Percentiles rank a stretch among this genome's conserved stretches.
These are phyloP conservation scores for Scheffersomyces ergatensis DNA, from an alignment of 805 yeast species.

Conservation along the genomic window DNA sequence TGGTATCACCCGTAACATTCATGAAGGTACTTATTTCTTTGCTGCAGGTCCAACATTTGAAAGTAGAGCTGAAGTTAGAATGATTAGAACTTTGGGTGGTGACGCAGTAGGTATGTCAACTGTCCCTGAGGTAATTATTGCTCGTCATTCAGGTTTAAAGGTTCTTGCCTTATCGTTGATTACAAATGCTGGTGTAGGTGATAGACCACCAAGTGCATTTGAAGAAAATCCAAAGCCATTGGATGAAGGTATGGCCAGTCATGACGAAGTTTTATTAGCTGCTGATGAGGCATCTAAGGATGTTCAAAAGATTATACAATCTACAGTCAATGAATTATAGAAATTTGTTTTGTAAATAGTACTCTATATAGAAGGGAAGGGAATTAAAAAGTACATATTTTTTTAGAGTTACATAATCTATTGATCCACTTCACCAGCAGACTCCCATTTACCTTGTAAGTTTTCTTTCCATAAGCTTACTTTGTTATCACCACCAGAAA, in stretches of 20 bases:
- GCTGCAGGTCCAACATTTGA: slow-evolving; percentile 95
- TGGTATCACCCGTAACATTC: slow-evolving; percentile 56
- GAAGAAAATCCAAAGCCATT: slow-evolving; percentile 52
- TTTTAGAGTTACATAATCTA: slow-evolving; percentile 20
- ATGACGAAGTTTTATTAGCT: slow-evolving; percentile 84
- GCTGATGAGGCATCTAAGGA: slow-evolving; percentile 81
- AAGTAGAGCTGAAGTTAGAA: slow-evolving; percentile 85
- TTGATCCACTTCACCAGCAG: slow-evolving; percentile 95
- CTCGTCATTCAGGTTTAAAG: slow-evolving; percentile 80
- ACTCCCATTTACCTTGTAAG: slow-evolving; percentile 90
- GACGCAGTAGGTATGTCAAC: slow-evolving; percentile 98
- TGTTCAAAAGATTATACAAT: slow-evolving; percentile 67
- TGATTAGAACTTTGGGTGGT: slow-evolving; percentile 70
- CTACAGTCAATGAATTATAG: slow-evolving; percentile 49
- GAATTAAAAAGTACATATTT: background rate
- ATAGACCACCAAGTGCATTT: slow-evolving; percentile 64
- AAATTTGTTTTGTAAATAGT: background rate
- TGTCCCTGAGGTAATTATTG: slow-evolving; percentile 92
- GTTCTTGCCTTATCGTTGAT: slow-evolving; percentile 84
- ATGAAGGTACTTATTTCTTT: slow-evolving; percentile 84
- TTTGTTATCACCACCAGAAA: slow-evolving; percentile 94
- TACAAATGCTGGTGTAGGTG: slow-evolving; percentile 78
- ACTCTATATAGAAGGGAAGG: no score
- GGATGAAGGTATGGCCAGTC: slow-evolving; percentile 80
- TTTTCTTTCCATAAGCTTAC: slow-evolving; percentile 97